Percentiles rank a stretch among this genome's conserved stretches.
These are phyloP conservation scores for Tolypocladium nubicola DNA, from an alignment of 2,329 filamentous ascomycete species.

Conservation along the genomic window DNA sequence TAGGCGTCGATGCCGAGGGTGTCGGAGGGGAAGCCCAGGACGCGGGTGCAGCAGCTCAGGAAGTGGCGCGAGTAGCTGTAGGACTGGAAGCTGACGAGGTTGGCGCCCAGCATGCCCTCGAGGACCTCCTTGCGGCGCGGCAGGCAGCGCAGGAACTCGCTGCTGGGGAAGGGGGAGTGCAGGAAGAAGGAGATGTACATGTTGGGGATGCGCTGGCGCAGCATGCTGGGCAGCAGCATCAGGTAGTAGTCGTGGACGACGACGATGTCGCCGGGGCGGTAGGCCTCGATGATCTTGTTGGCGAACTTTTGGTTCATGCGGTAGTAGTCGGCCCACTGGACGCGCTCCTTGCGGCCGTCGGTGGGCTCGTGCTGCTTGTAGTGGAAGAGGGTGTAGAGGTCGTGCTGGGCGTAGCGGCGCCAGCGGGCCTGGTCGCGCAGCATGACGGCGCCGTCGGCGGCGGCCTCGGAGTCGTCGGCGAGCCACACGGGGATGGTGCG, in stretches of 20 bases:
- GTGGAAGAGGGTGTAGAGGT: conserved; percentile 87
- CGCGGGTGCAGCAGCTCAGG: conserved; percentile 82
- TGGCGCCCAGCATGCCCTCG: conserved; percentile 80
- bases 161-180: conserved; percentile 90
- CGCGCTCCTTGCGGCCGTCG: conserved; percentile 70
- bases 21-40: conserved; percentile 83
- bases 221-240: conserved; percentile 76
- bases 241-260: conserved; percentile 93
- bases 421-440: conserved; percentile 78
- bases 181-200: conserved; percentile 94
- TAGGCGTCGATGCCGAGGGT: conserved; percentile 79
- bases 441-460: conserved; percentile 51
- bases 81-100: conserved; percentile 91
- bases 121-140: conserved; percentile 82
- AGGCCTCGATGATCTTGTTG: conserved; percentile 75
- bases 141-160: conserved; percentile 85
- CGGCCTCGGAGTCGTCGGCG: conserved; percentile 60
- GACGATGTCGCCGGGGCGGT: conserved; percentile 86
- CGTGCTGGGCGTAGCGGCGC: conserved; percentile 83
- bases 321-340: conserved; percentile 87
- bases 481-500: conserved; percentile 85
- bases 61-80: conserved; percentile 95
- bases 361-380: conserved; percentile 92
- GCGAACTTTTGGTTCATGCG: conserved; percentile 89
- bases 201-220: conserved; percentile 75